phyloP scores from a whole-genome alignment of 2,329 filamentous ascomycete genomes.

The Penicillium verrucosum region DNA sequence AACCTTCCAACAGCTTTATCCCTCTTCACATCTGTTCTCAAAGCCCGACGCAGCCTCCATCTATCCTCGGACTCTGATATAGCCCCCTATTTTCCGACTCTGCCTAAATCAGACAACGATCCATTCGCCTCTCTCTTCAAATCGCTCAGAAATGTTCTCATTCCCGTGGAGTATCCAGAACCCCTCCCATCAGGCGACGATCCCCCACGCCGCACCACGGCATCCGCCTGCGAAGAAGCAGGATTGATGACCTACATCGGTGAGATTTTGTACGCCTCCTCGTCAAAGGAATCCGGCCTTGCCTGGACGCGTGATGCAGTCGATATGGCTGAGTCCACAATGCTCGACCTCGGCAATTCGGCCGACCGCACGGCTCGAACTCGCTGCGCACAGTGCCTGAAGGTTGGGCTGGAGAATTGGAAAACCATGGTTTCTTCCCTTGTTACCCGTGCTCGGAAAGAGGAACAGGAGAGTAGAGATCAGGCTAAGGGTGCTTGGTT shows the following conservation, averaged over 20 bases:
- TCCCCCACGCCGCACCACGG: constrained; percentile 61
- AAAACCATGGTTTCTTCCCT: constrained; percentile 70
- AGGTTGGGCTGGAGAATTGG: constrained; percentile 78
- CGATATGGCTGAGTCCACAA: constrained; percentile 69
- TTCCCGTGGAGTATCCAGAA: constrained; percentile 64
- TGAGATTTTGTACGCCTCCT: constrained; percentile 79
- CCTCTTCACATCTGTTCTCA: constrained; percentile 79
- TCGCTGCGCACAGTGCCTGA: constrained; percentile 73
- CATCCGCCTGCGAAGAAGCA: constrained; percentile 77
- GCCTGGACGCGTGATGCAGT: constrained; percentile 89
- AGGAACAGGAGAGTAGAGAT: constrained; percentile 35
- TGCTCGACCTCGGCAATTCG: constrained; percentile 33
- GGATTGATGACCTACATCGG: constrained; percentile 86
- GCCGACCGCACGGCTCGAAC: constrained; percentile 46
- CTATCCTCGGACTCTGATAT: constrained; percentile 32
- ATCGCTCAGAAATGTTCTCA: constrained; percentile 43
- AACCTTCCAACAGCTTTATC: constrained; percentile 70
- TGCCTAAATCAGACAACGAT: constrained; percentile 22
- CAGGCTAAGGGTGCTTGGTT: constrained; percentile 37
- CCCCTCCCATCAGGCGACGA: constrained; percentile 68
- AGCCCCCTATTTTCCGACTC: constrained; percentile 24
- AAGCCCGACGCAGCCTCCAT: constrained; percentile 64
- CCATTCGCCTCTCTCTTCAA: constrained; percentile 36
- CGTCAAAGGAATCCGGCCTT: constrained; percentile 66
- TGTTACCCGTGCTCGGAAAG: constrained; percentile 41